Evolutionary conservation across 768 basidiomycete species (phyloP), one percentile per base, ranked within the genome.

Genomic region (Lactarius quietus): DNA sequence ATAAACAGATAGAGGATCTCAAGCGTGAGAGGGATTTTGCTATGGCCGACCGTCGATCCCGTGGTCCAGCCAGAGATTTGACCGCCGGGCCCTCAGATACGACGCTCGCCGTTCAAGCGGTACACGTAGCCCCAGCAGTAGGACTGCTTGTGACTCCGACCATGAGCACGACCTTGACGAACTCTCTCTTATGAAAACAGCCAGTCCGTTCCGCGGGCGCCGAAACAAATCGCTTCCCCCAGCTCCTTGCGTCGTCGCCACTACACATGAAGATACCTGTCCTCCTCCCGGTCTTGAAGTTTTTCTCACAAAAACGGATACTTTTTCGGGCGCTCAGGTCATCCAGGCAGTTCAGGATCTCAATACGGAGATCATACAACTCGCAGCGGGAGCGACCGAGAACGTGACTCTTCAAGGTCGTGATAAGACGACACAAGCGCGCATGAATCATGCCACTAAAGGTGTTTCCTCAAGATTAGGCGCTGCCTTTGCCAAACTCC

Each of bases 361-460:
- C 73, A 92, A 92, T 72, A 85, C 87, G 0, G 89, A 91, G 74
- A 87, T 91, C 64, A 80, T 89, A n/a, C 90, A 90, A 68, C 89
- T 89, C 65, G 86, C 89, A 10, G 88, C 89, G 18, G 83, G 86
- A 28, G 89, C 87, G 8, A 86, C 87, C 18, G 90, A 92, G 74
- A 78, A 85, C 48, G 86, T 83, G 69, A 80, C 81, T 1, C 86
- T 87, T 71, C 77, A 77, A 41, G 79, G 75, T 61, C 75, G 77
- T 48, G 72, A 76, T 31, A 78, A 78, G 35, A 71, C 77, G 12
- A 72, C 79, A 20, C 74, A 78, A 15, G 70, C 80, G 28, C 80
- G 78, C 67, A 73, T 79, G 9, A 73, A 78, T 6, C 83, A 87
- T 69, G 82, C 83, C 41, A 80, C 84, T 73, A 81, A 85, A 61